phyloP scores from a whole-genome alignment of 805 yeast species.

The Teunomyces atbi region DNA sequence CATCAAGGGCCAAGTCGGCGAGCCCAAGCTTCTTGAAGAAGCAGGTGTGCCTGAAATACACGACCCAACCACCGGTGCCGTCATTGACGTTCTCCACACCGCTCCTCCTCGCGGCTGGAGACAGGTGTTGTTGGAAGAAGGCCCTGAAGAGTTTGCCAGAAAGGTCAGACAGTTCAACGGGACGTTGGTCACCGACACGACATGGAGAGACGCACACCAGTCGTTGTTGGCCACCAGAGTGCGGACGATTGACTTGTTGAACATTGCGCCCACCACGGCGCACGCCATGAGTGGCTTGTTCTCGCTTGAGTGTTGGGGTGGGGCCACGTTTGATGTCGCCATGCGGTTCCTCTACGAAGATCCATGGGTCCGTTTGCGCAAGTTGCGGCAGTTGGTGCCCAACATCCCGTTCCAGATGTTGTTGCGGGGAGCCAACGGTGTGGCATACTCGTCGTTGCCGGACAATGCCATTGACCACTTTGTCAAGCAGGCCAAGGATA shows the following conservation, averaged over 20 bases:
- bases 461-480: slow-evolving; percentile 98
- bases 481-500: slow-evolving; percentile 89
- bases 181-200: slow-evolving; percentile 93
- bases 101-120: slow-evolving; percentile 80
- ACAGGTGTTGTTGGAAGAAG: slow-evolving; percentile 75
- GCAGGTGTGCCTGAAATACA: slow-evolving; percentile 75
- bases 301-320: slow-evolving; percentile 99
- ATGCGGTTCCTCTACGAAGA: slow-evolving; percentile 98
- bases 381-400: slow-evolving; percentile 86
- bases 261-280: slow-evolving; percentile 93
- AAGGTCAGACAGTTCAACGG: slow-evolving; percentile 84
- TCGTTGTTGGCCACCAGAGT: slow-evolving; percentile 96
- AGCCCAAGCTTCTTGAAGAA: slow-evolving; percentile 75
- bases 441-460: slow-evolving; percentile 95
- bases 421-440: slow-evolving; percentile 98
- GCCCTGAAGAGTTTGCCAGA: slow-evolving; percentile 88
- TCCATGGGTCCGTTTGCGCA: slow-evolving; percentile 96
- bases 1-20: slow-evolving; percentile 92
- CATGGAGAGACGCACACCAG: slow-evolving; percentile 99
- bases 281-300: slow-evolving; percentile 87
- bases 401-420: slow-evolving; percentile 99
- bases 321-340: slow-evolving; percentile 98
- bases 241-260: slow-evolving; percentile 85
- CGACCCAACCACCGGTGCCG: slow-evolving; percentile 56
- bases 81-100: slow-evolving; percentile 57